phyloP scores from a whole-genome alignment of 148 eudicot species.

The Arctostaphylos glauca region DNA sequence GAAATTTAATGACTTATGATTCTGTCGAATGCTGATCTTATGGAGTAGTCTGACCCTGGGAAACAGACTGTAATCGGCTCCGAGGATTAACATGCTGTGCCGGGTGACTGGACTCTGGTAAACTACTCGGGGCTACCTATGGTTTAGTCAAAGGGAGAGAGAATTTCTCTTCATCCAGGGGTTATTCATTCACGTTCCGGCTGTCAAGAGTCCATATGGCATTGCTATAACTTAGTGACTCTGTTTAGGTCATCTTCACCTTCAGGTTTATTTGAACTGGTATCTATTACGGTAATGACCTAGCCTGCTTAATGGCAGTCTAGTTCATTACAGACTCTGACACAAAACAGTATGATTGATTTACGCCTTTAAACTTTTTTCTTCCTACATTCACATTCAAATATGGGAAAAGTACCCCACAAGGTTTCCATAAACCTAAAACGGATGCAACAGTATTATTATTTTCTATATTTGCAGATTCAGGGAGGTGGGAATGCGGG shows the following conservation, averaged over 20 bases:
- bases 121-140: too few species aligned
- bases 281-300: not conserved
- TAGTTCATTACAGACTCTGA: not conserved
- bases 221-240: not conserved
- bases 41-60: too few species aligned
- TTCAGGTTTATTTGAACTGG: not conserved
- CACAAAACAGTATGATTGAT: not conserved
- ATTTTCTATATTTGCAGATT: conserved; percentile 27
- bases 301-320: not conserved
- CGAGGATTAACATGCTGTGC: too few species aligned
- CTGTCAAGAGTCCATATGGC: not conserved
- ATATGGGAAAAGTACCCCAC: too few species aligned
- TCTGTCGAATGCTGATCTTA: not conserved
- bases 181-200: not conserved
- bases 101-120: too few species aligned
- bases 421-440: not conserved
- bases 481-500: conserved; percentile 62
- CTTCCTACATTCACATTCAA: too few species aligned
- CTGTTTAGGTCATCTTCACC: too few species aligned
- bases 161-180: too few species aligned
- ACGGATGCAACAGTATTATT: not conserved
- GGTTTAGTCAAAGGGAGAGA: too few species aligned
- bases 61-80: too few species aligned
- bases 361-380: too few species aligned
- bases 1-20: not conserved